Conservation (phyloP, 441 rosid genomes). For the Eruca vesicaria region DNA sequence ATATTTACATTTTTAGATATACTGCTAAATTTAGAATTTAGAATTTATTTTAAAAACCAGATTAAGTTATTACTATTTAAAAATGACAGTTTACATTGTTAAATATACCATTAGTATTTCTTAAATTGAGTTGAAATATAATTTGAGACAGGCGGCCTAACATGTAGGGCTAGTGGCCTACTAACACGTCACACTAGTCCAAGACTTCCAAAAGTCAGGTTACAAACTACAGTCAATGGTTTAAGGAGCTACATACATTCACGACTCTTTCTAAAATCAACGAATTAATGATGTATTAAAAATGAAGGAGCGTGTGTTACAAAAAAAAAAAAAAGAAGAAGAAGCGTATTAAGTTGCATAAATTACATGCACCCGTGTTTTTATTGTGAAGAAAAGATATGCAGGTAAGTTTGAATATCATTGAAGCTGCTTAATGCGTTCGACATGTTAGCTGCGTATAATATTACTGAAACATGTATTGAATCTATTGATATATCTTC, state of each 20-base stretch:
- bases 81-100: no score
- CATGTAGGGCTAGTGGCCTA: no score
- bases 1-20: no score
- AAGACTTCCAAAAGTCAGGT: background rate
- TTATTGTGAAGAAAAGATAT: constrained; percentile 4
- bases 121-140: no score
- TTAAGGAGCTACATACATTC: background rate
- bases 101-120: no score
- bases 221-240: background rate
- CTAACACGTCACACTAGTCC: background rate
- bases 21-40: no score
- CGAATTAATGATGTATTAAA: background rate
- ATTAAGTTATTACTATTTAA: no score
- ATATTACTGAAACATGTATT: constrained; percentile 1
- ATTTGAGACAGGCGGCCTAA: no score
- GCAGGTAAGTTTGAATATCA: constrained; percentile 25
- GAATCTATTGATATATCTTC: constrained; percentile 16
- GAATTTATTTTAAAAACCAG: no score
- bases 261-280: background rate
- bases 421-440: constrained; percentile 25
- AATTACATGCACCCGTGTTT: background rate
- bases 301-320: background rate
- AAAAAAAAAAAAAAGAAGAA: no score
- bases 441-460: constrained; percentile 9
- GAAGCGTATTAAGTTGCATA: background rate